A percentile compares a stretch with the other conserved stretches of the same genome.
Evolutionary conservation across 2,329 filamentous ascomycete species (phyloP).

Genomic region (Beauveria sp.): DNA sequence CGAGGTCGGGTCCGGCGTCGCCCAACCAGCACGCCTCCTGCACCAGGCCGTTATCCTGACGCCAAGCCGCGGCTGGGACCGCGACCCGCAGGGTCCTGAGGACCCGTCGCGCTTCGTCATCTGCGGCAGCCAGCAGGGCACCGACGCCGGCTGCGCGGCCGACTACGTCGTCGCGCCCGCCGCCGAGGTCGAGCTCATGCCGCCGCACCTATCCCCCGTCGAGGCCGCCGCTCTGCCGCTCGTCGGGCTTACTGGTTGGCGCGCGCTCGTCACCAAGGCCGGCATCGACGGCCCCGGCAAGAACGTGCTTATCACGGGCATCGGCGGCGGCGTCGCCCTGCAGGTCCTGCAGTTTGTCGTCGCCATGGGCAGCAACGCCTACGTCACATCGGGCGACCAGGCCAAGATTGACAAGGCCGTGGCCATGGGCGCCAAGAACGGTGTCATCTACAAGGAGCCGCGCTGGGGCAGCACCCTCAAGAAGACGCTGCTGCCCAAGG

Average conservation of each 20-base stretch:
- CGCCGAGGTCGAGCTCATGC: conserved; percentile 67
- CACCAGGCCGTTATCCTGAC: conserved; percentile 69
- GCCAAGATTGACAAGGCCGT: conserved; percentile 69
- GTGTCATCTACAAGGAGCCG: conserved; percentile 72
- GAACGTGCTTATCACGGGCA: conserved; percentile 82
- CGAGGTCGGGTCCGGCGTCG: conserved; percentile 45
- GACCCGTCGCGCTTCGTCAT: conserved; percentile 50
- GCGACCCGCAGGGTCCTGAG: conserved; percentile 67
- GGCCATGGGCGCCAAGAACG: conserved; percentile 67
- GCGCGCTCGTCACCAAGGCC: conserved; percentile 75
- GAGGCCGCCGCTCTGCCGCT: conserved; percentile 82
- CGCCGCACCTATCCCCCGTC: conserved; percentile 59
- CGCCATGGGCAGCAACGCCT: conserved; percentile 68
- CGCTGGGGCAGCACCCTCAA: conserved; percentile 75
- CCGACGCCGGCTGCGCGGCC: conserved; percentile 60
- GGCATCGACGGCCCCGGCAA: conserved; percentile 53
- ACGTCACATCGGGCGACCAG: conserved; percentile 66
- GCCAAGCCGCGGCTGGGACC: conserved; percentile 71
- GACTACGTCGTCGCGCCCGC: conserved; percentile 66
- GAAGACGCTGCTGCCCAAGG: conserved; percentile 48
- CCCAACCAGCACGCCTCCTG: conserved; percentile 30
- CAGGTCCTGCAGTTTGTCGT: conserved; percentile 74
- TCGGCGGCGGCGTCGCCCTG: conserved; percentile 86
- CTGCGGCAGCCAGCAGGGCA: conserved; percentile 59
- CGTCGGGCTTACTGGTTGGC: conserved; percentile 81